Conservation (phyloP, 805 yeast species). For the Wickerhamiella hasegawae region DNA sequence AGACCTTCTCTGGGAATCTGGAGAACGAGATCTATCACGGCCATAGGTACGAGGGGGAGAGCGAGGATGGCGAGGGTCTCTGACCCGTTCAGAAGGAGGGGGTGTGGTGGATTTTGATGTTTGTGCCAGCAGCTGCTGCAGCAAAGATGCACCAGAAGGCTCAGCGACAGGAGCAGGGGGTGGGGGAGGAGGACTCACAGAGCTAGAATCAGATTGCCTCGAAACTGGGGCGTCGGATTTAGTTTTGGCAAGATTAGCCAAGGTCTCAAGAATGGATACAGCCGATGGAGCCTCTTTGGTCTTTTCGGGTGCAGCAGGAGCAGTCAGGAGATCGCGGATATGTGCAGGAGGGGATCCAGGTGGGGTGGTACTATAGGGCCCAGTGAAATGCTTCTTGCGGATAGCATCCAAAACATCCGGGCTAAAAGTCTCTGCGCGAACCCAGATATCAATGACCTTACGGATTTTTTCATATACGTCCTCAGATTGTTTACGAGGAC, state of each 20-base stretch:
- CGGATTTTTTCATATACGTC: conserved; percentile 42
- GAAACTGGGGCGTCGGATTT: conserved; percentile 25
- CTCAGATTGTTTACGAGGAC: conserved; percentile 9
- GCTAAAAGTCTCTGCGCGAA: conserved; percentile 61
- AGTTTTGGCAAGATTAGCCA: conserved; percentile 38
- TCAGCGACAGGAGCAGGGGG: conserved; percentile 17
- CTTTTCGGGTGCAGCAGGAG: conserved; percentile 11
- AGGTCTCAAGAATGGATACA: conserved; percentile 50
- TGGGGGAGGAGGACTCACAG: conserved; percentile 10
- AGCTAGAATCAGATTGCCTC: too few relatives aligned
- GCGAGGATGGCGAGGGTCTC: conserved; percentile 5
- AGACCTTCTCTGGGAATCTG: conserved; percentile 7
- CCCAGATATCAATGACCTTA: conserved; percentile 88
- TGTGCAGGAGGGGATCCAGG: conserved; percentile 43
- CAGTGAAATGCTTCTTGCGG: conserved; percentile 38
- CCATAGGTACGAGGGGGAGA: background rate
- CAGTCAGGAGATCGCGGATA: conserved; percentile 15
- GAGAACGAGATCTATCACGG: conserved; percentile 11
- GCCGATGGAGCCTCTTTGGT: conserved; percentile 29
- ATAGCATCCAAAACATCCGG: conserved; percentile 38
- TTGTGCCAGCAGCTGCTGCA: conserved; percentile 11
- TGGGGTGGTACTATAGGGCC: conserved; percentile 42
- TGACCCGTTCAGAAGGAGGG: conserved; percentile 8
- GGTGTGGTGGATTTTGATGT: conserved; percentile 1
- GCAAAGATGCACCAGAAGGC: conserved; percentile 5